Evolutionary conservation across 1,139 yeast species (phyloP).

Genomic region (Suhomyces bokatorum): DNA sequence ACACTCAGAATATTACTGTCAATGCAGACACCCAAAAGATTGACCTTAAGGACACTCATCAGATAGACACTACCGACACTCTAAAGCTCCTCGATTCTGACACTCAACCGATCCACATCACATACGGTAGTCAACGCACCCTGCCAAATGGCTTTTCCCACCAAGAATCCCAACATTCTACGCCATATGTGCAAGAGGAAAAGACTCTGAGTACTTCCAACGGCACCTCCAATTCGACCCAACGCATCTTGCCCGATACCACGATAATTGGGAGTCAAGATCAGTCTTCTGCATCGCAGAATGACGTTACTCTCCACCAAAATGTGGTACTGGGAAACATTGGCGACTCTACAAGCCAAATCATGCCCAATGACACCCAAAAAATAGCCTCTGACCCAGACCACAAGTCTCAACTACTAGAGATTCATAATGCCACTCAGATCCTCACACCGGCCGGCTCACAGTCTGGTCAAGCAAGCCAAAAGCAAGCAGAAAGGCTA

Average conservation of each 20-base stretch:
- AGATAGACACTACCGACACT: not conserved
- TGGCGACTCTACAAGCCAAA: not conserved
- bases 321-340: not conserved
- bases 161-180: not conserved
- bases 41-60: not conserved
- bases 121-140: too few species aligned
- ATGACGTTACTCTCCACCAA: not conserved
- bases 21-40: not conserved
- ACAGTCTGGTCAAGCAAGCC: not conserved
- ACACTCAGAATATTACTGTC: not conserved
- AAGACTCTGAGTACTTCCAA: not conserved
- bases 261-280: not conserved
- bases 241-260: not conserved
- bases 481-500: not conserved
- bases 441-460: not conserved
- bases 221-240: not conserved
- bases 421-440: not conserved
- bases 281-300: not conserved
- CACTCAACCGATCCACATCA: not conserved
- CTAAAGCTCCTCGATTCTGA: not conserved
- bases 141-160: not conserved
- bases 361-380: not conserved
- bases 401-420: not conserved
- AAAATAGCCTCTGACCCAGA: not conserved
- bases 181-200: not conserved